Percentiles rank a stretch among this genome's conserved stretches.
Conservation (phyloP, 345 rosid genomes). For the Camelina neglecta region DNA sequence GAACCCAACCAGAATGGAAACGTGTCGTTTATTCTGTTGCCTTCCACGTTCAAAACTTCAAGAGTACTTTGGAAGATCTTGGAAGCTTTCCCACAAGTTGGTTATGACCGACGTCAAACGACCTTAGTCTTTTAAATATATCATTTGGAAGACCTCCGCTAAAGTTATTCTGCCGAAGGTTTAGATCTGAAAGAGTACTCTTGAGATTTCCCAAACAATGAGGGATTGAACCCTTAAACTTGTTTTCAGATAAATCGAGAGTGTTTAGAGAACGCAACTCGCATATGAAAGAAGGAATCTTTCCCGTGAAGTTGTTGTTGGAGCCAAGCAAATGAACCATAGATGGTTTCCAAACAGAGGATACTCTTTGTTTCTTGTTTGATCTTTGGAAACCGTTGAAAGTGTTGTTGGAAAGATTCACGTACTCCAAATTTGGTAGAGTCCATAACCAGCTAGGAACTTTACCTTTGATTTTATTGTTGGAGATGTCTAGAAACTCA, state of each 20-base stretch:
- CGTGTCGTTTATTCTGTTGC: too few species aligned
- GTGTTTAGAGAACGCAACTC: background rate
- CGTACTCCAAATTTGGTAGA: fast-evolving
- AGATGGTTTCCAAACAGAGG: background rate
- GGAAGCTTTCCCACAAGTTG: too few species aligned
- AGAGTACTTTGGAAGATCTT: too few species aligned
- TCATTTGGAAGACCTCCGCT: constrained; percentile 16
- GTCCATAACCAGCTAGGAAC: constrained; percentile 31
- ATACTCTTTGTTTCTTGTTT: background rate
- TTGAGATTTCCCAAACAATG: constrained; percentile 1
- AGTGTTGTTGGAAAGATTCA: constrained; percentile 19
- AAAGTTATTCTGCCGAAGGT: background rate
- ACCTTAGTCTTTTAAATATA: constrained; percentile 24
- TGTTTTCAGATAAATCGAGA: constrained; percentile 7
- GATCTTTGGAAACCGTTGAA: background rate
- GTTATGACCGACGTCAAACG: constrained; percentile 27
- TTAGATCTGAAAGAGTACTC: background rate
- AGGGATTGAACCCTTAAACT: background rate
- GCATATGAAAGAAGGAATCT: constrained; percentile 11
- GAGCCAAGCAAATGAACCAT: background rate
- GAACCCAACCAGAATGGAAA: too few species aligned
- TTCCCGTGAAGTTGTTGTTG: constrained; percentile 3
- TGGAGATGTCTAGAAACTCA: fast-evolving
- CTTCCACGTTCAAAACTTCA: too few species aligned
- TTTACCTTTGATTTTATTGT: constrained; percentile 24